Evolutionary conservation across 306 rosid genomes (phyloP).

Genomic region (Acmispon strigosus): DNA sequence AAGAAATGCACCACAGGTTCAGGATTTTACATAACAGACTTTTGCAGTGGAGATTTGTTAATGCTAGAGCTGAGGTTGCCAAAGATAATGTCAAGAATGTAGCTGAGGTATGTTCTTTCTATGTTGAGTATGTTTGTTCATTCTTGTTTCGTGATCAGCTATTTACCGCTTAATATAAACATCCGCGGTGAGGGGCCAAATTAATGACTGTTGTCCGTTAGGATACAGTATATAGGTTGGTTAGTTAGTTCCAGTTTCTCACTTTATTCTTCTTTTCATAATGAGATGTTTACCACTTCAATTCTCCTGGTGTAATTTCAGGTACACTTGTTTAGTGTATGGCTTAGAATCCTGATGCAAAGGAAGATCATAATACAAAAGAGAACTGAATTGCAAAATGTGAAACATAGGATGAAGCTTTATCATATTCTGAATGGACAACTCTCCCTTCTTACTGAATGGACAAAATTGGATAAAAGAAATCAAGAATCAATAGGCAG

Average conservation of each 20-base stretch:
- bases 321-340: slow-evolving; percentile 49
- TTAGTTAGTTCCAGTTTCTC: too few relatives aligned
- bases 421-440: slow-evolving; percentile 48
- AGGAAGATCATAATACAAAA: slow-evolving; percentile 44
- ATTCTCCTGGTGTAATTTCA: slow-evolving; percentile 26
- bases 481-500: slow-evolving; percentile 51
- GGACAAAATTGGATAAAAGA: slow-evolving; percentile 56
- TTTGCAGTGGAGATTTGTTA: slow-evolving; percentile 67
- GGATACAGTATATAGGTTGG: too few relatives aligned
- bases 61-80: slow-evolving; percentile 45
- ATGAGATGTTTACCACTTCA: too few relatives aligned
- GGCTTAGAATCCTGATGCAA: slow-evolving; percentile 37
- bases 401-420: slow-evolving; percentile 40
- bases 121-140: too few relatives aligned
- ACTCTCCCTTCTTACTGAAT: slow-evolving; percentile 38
- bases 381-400: slow-evolving; percentile 37
- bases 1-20: slow-evolving; percentile 49
- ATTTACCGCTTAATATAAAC: too few relatives aligned
- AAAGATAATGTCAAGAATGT: slow-evolving; percentile 21
- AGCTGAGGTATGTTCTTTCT: slow-evolving; percentile 33
- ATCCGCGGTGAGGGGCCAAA: too few relatives aligned
- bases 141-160: too few relatives aligned
- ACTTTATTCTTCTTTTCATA: too few relatives aligned
- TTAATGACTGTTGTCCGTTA: too few relatives aligned
- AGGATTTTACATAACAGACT: slow-evolving; percentile 49